These are phyloP conservation scores for Clitopilus hobsonii DNA, from an alignment of 768 basidiomycete species.

Conservation along the genomic window DNA sequence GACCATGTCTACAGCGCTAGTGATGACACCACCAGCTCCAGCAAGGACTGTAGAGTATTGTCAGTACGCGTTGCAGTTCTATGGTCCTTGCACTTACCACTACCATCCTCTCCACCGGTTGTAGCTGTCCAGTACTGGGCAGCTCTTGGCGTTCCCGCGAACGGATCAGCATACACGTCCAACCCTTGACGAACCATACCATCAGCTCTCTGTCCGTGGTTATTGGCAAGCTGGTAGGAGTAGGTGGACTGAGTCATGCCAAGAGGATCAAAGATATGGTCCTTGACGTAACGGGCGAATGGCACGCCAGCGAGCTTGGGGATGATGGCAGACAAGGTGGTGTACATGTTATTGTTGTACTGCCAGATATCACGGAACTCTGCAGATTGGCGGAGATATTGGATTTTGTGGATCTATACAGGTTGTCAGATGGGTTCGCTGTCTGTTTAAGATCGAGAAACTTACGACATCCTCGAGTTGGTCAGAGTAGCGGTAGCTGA, in stretches of 20 bases:
- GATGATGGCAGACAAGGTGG: conserved; percentile 15
- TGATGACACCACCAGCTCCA: conserved; percentile 24
- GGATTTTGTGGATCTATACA: conserved; percentile 13
- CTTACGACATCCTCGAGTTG: conserved; percentile 4
- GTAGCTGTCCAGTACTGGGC: conserved; percentile 14
- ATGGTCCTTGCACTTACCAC: conserved; percentile 7
- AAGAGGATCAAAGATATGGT: conserved; percentile 21
- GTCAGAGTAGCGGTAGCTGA: conserved; percentile 6
- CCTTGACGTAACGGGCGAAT: conserved; percentile 20
- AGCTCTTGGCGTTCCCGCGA: conserved; percentile 13
- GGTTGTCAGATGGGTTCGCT: not conserved
- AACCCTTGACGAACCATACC: conserved; percentile 9
- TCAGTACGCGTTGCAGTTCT: not conserved
- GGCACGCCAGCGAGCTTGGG: conserved; percentile 10
- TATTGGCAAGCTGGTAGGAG: conserved; percentile 18
- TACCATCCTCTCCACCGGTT: conserved; percentile 17
- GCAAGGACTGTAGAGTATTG: conserved; percentile 12
- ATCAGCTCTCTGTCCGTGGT: conserved; percentile 20
- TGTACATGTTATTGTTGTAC: conserved; percentile 23
- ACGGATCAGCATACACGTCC: not conserved
- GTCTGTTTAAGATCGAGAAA: not conserved
- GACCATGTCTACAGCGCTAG: conserved; percentile 21
- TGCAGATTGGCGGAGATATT: conserved; percentile 17
- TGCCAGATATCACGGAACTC: conserved; percentile 20
- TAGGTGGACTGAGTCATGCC: conserved; percentile 22